Evolutionary conservation across 2,329 filamentous ascomycete species (phyloP).

Genomic region (Echinosphaeria canescens): DNA sequence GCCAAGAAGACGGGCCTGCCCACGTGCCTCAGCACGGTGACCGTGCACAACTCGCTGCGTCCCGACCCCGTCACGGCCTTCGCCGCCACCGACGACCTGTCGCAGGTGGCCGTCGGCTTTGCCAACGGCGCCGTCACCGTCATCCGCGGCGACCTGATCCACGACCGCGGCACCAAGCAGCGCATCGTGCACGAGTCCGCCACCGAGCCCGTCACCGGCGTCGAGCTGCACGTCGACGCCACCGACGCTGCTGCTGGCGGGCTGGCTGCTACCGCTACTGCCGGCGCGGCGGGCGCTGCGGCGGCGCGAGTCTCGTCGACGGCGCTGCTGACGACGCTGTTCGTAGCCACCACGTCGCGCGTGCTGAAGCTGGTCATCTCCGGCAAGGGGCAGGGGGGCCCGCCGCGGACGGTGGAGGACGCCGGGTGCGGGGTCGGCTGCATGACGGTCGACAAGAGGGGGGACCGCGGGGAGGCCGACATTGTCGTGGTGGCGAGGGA

Average conservation of each 20-base stretch:
- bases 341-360: constrained; percentile 76
- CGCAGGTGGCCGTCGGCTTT: constrained; percentile 87
- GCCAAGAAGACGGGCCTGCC: constrained; percentile 88
- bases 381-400: constrained; percentile 73
- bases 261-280: no score
- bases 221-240: constrained; percentile 45
- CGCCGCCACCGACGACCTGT: constrained; percentile 66
- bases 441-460: constrained; percentile 66
- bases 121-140: constrained; percentile 89
- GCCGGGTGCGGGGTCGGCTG: constrained; percentile 82
- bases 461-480: no score
- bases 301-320: no score
- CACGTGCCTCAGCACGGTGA: constrained; percentile 68
- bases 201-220: constrained; percentile 83
- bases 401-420: constrained; percentile 75
- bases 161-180: constrained; percentile 86
- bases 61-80: constrained; percentile 94
- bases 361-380: constrained; percentile 76
- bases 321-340: constrained; percentile 51
- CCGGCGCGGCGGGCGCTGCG: no score
- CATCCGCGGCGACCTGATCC: constrained; percentile 81
- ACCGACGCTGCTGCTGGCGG: no score
- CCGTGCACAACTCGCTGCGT: constrained; percentile 74
- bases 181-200: constrained; percentile 92
- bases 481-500: constrained; percentile 85